Base-by-base conservation (phyloP, 768 basidiomycete species). In the Tricholoma bakamatsutake region DNA sequence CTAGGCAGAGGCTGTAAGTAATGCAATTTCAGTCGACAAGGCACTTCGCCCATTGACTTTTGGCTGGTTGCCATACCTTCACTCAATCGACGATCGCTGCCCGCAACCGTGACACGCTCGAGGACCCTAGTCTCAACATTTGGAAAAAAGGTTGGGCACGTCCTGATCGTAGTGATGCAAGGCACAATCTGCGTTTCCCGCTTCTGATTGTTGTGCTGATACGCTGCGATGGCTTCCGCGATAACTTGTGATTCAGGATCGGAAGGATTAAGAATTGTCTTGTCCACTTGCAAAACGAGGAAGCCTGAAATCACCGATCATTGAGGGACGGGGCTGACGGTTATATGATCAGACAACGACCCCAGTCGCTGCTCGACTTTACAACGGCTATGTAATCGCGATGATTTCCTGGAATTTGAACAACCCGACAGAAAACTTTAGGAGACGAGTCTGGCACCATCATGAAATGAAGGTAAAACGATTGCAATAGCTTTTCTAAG, bases 161-260 rank as follows among this genome's bases (percentile, higher is more conserved):
- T 40, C 39, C 39, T n/a, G 9, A 6, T 17, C 39, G 17, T 40
- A n/a, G 39, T 40, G 39, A 40, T 40, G 39, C n/a, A 40, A 40
- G 39, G 17, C 39, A n/a, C n/a, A 40, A 11, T 35, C 34, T 40
- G 42, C 40, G 10, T n/a, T 34, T 10, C 24, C 40, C 53, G 24
- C 53, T 35, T 56, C 34, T 46, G 13, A 46, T 63, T 65, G 53
- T 65, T 65, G 56, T 62, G n/a, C 46, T 65, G 64, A 52, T 54
- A 65, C 7, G 62, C 54, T n/a, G 65, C 64, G 42, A 66, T 66
- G 9, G 62, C 64, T 50, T 50, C 59, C 24, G 64, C 61, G 24
- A 64, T 65, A 17, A 62, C 55, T 60, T 53, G 58, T 15, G 61
- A 54, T 51, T 62, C 58, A 31, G 63, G 63, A 54, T 64, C 17